These are phyloP conservation scores for Salicornia ramosissima DNA, from an alignment of 148 eudicot genomes.

Conservation along the genomic window DNA sequence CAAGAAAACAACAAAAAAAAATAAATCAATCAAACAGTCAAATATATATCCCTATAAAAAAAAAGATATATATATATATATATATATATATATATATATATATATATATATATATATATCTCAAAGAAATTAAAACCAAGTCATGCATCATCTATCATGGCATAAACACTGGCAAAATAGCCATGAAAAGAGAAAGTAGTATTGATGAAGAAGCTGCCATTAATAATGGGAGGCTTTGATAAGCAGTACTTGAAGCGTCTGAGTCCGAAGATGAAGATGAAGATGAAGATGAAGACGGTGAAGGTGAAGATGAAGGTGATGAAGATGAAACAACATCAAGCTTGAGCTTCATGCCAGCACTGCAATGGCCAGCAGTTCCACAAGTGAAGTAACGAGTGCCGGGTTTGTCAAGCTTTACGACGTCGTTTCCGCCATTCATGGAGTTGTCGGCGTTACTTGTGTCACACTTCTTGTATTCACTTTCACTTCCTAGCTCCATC, in stretches of 20 bases:
- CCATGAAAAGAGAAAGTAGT: neutral
- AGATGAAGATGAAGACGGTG: constrained; percentile 17
- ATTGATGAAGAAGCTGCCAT: neutral
- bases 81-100: no score
- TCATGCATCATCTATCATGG: no score
- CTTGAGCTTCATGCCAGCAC: constrained; percentile 64
- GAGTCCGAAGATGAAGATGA: constrained; percentile 3
- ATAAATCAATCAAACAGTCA: no score
- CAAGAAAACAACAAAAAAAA: no score
- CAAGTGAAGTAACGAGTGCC: constrained; percentile 62
- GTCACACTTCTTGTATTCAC: constrained; percentile 54
- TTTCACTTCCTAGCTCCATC: constrained; percentile 52
- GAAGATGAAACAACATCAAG: constrained; percentile 38
- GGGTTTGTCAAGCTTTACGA: constrained; percentile 47
- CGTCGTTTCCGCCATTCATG: constrained; percentile 43
- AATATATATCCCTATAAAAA: no score
- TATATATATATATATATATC: no score
- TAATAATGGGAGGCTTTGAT: neutral
- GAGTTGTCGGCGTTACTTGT: constrained; percentile 37
- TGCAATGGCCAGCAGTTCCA: constrained; percentile 66
- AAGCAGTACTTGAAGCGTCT: neutral
- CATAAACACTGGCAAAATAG: neutral
- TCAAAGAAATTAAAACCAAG: no score
- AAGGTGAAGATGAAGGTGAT: constrained; percentile 20
- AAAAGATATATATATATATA: no score